Conservation (phyloP, 2,329 filamentous ascomycete genomes). For the Cladosporium cucumerinum region DNA sequence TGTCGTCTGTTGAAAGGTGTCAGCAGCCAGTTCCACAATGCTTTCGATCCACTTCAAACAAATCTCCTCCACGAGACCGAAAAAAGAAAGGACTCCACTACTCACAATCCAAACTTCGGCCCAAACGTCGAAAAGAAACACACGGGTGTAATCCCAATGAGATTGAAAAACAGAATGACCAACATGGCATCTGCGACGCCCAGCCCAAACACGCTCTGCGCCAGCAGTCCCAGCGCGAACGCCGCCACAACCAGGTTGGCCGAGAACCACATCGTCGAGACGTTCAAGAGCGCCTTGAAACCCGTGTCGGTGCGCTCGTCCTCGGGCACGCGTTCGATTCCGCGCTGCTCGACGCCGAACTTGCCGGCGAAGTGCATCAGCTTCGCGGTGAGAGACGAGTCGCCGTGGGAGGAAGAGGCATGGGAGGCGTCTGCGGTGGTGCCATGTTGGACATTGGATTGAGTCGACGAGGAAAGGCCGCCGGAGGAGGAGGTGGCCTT, state of each 20-base stretch:
- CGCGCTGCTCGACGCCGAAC: slow-evolving; percentile 68
- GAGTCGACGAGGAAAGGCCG: neutral
- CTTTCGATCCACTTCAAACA: neutral
- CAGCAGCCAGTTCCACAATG: neutral
- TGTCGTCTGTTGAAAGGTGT: slow-evolving; percentile 48
- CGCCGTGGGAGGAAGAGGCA: neutral
- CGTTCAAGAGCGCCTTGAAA: slow-evolving; percentile 53
- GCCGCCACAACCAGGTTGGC: slow-evolving; percentile 75
- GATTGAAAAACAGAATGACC: slow-evolving; percentile 70
- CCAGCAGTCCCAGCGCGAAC: slow-evolving; percentile 72
- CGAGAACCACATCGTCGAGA: slow-evolving; percentile 73
- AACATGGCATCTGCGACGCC: slow-evolving; percentile 72
- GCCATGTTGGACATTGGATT: neutral
- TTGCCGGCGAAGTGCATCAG: slow-evolving; percentile 55
- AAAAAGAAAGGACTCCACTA: neutral
- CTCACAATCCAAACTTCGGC: slow-evolving; percentile 62
- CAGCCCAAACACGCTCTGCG: slow-evolving; percentile 62
- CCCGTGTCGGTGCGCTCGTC: slow-evolving; percentile 65
- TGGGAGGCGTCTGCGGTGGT: neutral
- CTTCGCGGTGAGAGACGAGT: neutral
- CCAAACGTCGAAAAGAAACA: slow-evolving; percentile 79
- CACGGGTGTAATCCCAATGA: slow-evolving; percentile 68
- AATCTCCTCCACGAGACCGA: neutral
- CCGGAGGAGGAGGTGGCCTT: neutral
- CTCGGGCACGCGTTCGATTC: slow-evolving; percentile 70